Evolutionary conservation across 257 asterid species (phyloP).

Genomic region (Plantago ovata): DNA sequence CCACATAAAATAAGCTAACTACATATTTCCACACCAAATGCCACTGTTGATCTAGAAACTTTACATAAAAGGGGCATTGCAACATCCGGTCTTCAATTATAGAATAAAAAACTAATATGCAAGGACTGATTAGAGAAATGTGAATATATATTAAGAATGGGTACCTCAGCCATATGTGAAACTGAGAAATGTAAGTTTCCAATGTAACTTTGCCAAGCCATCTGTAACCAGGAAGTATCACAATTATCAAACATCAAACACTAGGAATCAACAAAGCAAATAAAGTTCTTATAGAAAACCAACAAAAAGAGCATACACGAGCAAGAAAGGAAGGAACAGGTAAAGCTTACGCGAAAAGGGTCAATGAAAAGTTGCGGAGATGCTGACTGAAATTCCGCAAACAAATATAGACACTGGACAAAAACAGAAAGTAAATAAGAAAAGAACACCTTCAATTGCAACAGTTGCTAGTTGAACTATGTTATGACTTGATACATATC

Average conservation of each 20-base stretch:
- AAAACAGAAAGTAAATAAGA: conserved; percentile 24
- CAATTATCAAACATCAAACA: conserved; percentile 15
- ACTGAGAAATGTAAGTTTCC: conserved; percentile 98
- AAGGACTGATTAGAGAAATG: not conserved
- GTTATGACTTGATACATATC: not conserved
- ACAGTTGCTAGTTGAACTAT: not conserved
- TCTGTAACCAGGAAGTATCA: conserved; percentile 40
- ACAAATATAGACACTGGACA: conserved; percentile 75
- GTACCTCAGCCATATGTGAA: conserved; percentile 98
- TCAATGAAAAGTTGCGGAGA: conserved; percentile 77
- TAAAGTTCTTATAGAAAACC: conserved; percentile 9
- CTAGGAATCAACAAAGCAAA: not conserved
- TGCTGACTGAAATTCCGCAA: conserved; percentile 87
- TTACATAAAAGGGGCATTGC: no score
- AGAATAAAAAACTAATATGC: no score
- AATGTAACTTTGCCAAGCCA: conserved; percentile 97
- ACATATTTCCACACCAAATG: not conserved
- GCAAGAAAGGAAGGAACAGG: conserved; percentile 1
- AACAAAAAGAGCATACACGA: conserved; percentile 5
- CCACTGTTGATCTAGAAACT: no score
- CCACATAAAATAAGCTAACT: conserved; percentile 6
- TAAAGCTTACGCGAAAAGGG: conserved; percentile 87
- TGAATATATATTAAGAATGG: conserved; percentile 15
- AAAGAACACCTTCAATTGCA: not conserved
- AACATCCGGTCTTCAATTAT: not conserved